phyloP scores from a whole-genome alignment of 75 land plant genomes.

The Selaginella tamariscina region DNA sequence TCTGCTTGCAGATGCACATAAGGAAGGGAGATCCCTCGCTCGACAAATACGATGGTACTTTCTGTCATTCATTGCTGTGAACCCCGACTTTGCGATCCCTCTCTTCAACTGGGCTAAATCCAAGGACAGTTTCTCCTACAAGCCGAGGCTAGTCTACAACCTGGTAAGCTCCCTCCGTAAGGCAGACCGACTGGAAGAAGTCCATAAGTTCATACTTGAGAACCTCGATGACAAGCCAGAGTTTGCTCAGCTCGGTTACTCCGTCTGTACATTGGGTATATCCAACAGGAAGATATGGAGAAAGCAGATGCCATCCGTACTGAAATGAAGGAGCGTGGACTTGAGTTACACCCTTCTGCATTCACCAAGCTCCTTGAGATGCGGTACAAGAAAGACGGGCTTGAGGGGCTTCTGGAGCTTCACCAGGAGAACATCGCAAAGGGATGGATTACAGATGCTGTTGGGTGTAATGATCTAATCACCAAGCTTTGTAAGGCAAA shows the following conservation, averaged over 20 bases:
- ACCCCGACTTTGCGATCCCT: neutral
- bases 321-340: neutral
- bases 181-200: neutral
- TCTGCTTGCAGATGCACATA: neutral
- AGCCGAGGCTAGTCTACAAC: neutral
- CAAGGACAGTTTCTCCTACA: neutral
- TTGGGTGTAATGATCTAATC: neutral
- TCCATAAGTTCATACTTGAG: neutral
- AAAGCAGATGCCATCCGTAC: neutral
- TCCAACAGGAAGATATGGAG: neutral
- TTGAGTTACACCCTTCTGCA: neutral
- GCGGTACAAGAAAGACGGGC: neutral
- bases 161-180: neutral
- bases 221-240: neutral
- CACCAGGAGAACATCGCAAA: neutral
- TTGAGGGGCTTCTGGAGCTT: neutral
- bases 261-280: neutral
- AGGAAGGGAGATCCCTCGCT: too few relatives aligned
- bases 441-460: neutral
- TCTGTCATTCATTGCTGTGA: neutral
- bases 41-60: neutral
- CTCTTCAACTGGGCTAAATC: neutral
- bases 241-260: neutral
- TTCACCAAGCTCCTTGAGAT: neutral
- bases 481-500: neutral